phyloP scores from a whole-genome alignment of 805 yeast genomes.

The Priceomyces carsonii region DNA sequence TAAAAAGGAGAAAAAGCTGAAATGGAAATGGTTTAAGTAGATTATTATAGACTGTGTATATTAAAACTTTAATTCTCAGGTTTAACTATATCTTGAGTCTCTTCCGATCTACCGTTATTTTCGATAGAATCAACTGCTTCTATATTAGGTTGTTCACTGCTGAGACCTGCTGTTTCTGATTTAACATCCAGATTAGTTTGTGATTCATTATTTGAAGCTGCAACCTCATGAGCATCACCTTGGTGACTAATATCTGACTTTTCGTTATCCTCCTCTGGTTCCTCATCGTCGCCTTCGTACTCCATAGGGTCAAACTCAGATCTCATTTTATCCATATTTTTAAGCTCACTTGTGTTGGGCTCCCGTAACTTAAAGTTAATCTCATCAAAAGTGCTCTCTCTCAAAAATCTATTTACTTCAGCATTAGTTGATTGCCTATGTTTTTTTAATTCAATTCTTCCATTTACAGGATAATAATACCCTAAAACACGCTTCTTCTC shows the following conservation, averaged over 20 bases:
- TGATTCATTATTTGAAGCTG: conserved; percentile 20
- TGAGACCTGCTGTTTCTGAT: conserved; percentile 2
- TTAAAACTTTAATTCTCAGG: no score
- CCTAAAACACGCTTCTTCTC: conserved; percentile 54
- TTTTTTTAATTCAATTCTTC: conserved; percentile 79
- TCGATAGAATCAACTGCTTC: no score
- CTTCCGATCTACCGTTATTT: no score
- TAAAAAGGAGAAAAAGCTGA: background rate
- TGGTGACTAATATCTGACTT: conserved; percentile 25
- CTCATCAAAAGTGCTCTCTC: conserved; percentile 59
- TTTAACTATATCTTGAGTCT: no score
- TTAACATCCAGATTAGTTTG: conserved; percentile 10
- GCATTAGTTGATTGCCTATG: conserved; percentile 68
- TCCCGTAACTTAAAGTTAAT: conserved; percentile 67
- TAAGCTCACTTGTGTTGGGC: conserved; percentile 69
- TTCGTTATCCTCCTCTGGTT: conserved; percentile 35
- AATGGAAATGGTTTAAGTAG: background rate
- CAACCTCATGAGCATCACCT: conserved; percentile 12
- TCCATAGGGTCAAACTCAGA: conserved; percentile 78
- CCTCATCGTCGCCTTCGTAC: conserved; percentile 64
- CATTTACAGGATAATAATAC: conserved; percentile 73
- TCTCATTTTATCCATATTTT: conserved; percentile 65
- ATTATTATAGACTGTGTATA: no score
- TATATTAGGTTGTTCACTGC: no score
- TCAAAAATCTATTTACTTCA: conserved; percentile 54